Conservation (phyloP, 2,329 filamentous ascomycete species). For the Sarocladium brachiariae region DNA sequence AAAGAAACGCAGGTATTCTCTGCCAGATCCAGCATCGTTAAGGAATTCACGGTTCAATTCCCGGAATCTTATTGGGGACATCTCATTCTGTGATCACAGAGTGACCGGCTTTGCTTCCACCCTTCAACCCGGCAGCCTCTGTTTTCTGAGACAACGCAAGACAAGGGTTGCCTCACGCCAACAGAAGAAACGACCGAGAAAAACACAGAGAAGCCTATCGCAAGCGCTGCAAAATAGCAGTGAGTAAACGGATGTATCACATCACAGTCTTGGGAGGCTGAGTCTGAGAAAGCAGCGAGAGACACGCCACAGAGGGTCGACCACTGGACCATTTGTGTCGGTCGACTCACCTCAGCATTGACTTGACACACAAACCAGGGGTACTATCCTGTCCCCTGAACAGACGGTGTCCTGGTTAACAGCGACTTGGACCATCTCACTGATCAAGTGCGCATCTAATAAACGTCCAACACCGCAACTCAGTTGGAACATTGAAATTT, state of each 20-base stretch:
- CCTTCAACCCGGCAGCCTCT: background rate
- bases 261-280: background rate
- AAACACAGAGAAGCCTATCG: background rate
- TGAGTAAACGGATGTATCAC: background rate
- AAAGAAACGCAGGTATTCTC: background rate
- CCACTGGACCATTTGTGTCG: no score
- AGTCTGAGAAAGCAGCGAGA: slow-evolving; percentile 4
- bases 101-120: background rate
- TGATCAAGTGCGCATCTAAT: background rate
- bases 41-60: slow-evolving; percentile 1
- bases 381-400: background rate
- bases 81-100: background rate
- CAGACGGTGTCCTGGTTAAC: background rate
- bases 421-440: background rate
- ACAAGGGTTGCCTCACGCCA: background rate
- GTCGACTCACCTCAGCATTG: slow-evolving; percentile 1
- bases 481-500: slow-evolving; percentile 7
- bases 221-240: background rate
- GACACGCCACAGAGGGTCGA: background rate
- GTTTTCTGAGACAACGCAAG: background rate
- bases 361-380: background rate
- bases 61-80: background rate
- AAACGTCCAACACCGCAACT: background rate
- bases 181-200: background rate
- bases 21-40: background rate